phyloP scores from a whole-genome alignment of 495 filamentous ascomycete species.

The Margaritispora aquatica region DNA sequence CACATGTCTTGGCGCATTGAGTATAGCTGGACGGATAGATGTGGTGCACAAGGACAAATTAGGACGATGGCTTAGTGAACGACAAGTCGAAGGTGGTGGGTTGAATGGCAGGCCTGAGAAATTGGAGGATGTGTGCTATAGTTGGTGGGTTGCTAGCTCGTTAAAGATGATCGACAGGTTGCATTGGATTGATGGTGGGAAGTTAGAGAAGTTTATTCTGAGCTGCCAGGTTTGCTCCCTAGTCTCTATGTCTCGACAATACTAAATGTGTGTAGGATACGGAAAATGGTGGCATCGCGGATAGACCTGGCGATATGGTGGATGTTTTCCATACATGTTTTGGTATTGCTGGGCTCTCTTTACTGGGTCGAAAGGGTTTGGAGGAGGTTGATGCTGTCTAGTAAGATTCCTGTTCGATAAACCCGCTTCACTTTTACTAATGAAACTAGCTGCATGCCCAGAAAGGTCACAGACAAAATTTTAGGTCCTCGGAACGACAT shows the following conservation, averaged over 20 bases:
- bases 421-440: not conserved
- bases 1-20: slow-evolving; percentile 84
- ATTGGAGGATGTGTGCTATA: slow-evolving; percentile 94
- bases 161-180: slow-evolving; percentile 81
- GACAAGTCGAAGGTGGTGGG: slow-evolving; percentile 80
- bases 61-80: slow-evolving; percentile 86
- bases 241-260: not conserved
- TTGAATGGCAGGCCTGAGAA: slow-evolving; percentile 95
- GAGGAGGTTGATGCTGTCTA: slow-evolving; percentile 83
- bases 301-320: slow-evolving; percentile 88
- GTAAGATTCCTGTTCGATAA: slow-evolving; percentile 37
- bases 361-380: slow-evolving; percentile 69
- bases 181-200: slow-evolving; percentile 84
- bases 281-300: slow-evolving; percentile 78
- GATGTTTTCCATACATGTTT: slow-evolving; percentile 97
- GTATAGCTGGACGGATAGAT: slow-evolving; percentile 76
- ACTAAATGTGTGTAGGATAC: slow-evolving; percentile 52
- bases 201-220: slow-evolving; percentile 74
- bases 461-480: slow-evolving; percentile 50
- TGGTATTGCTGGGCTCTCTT: slow-evolving; percentile 80
- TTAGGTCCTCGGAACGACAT: slow-evolving; percentile 29
- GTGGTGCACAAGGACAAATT: slow-evolving; percentile 76
- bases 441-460: slow-evolving; percentile 62
- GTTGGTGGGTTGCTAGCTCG: slow-evolving; percentile 94
- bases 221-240: slow-evolving; percentile 60